These are phyloP conservation scores for Pichia cactophila DNA, from an alignment of 1,139 yeast genomes.

Conservation along the genomic window DNA sequence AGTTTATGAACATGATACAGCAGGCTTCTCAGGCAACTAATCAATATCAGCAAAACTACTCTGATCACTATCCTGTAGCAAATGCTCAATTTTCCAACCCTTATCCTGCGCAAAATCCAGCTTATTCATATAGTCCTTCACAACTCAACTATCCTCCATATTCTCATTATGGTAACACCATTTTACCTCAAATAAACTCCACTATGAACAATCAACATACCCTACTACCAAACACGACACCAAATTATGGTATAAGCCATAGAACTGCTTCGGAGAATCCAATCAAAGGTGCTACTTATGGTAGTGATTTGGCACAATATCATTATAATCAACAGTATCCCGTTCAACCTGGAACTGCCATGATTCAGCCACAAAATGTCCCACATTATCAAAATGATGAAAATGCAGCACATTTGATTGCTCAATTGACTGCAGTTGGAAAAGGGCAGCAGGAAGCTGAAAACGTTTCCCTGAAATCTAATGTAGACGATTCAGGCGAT, in stretches of 20 bases:
- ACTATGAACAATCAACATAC: background rate
- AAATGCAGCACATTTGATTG: constrained; percentile 10
- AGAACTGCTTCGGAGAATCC: too few relatives aligned
- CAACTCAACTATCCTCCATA: background rate
- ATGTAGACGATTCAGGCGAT: background rate
- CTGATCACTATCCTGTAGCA: background rate
- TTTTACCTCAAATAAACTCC: background rate
- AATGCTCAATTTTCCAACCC: background rate
- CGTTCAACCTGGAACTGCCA: constrained; percentile 10
- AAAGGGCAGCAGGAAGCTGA: background rate
- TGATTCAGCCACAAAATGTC: background rate
- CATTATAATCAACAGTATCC: constrained; percentile 18
- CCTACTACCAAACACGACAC: background rate
- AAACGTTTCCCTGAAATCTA: background rate
- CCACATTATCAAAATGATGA: background rate
- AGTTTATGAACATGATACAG: constrained; percentile 14
- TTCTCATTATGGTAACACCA: background rate
- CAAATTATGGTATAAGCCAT: background rate
- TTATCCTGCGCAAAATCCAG: background rate
- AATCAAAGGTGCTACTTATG: too few relatives aligned
- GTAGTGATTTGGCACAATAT: background rate
- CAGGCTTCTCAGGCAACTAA: constrained; percentile 3
- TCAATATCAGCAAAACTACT: background rate
- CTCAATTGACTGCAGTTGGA: constrained; percentile 14
- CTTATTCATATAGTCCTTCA: background rate